phyloP scores from a whole-genome alignment of 352 stramenopile genomes.

The Pythium rishiriense region DNA sequence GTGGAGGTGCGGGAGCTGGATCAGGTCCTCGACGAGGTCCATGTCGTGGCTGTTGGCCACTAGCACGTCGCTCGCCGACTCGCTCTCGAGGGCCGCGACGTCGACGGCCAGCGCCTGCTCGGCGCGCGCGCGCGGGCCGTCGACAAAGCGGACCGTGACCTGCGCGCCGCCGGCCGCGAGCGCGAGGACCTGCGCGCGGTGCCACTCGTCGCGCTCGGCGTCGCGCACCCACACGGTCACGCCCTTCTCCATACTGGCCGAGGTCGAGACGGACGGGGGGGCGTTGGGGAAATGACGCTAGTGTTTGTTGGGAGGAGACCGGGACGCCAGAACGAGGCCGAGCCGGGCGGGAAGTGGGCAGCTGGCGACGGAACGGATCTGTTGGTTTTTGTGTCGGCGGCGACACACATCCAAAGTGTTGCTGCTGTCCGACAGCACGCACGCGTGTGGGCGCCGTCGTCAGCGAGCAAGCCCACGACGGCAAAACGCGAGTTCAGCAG shows the following conservation, averaged over 20 bases:
- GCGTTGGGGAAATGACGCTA: conserved; percentile 17
- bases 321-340: not conserved
- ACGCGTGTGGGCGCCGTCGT: not conserved
- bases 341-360: not conserved
- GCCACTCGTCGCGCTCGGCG: conserved; percentile 64
- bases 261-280: not conserved
- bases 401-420: conserved; percentile 7
- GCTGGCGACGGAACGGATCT: conserved; percentile 9
- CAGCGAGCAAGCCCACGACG: not conserved
- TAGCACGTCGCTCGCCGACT: conserved; percentile 49
- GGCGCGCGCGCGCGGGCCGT: conserved; percentile 47
- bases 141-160: conserved; percentile 54
- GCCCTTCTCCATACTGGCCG: conserved; percentile 69
- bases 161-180: conserved; percentile 27
- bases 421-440: not conserved
- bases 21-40: conserved; percentile 91
- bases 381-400: conserved; percentile 10
- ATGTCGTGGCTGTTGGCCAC: conserved; percentile 86
- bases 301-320: not conserved
- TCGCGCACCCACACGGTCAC: conserved; percentile 79
- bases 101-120: conserved; percentile 57
- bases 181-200: conserved; percentile 54
- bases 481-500: not conserved
- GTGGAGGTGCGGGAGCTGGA: conserved; percentile 92
- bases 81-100: conserved; percentile 65